phyloP scores from a whole-genome alignment of 1,139 yeast genomes.

The Yamadazyma jaroonii region DNA sequence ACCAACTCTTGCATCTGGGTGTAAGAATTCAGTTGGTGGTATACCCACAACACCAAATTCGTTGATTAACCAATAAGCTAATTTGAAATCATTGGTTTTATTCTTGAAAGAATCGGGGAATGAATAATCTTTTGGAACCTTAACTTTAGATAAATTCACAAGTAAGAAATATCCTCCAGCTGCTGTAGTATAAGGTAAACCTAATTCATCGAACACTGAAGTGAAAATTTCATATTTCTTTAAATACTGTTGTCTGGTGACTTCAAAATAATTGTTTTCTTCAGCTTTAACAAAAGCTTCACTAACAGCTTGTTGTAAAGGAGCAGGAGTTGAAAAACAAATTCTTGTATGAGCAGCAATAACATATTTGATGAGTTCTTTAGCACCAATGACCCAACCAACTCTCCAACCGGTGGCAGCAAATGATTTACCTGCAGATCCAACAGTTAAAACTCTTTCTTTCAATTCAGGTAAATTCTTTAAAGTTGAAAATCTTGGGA shows the following conservation, averaged over 20 bases:
- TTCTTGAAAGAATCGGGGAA: conserved; percentile 66
- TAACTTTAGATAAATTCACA: conserved; percentile 80
- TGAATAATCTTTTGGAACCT: conserved; percentile 67
- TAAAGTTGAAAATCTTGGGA: conserved; percentile 82
- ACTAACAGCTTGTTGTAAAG: conserved; percentile 92
- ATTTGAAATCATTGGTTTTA: conserved; percentile 80
- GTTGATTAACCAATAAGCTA: conserved; percentile 89
- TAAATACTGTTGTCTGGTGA: conserved; percentile 63
- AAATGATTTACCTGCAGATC: conserved; percentile 95
- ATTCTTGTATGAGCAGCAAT: conserved; percentile 92
- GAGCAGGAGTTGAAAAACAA: conserved; percentile 85
- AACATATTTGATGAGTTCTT: conserved; percentile 76
- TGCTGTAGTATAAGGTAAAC: conserved; percentile 82
- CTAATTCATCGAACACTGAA: conserved; percentile 77
- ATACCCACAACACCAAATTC: conserved; percentile 94
- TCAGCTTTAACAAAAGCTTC: conserved; percentile 66
- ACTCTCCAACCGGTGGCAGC: conserved; percentile 99
- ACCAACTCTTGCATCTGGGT: conserved; percentile 56
- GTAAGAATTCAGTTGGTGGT: conserved; percentile 92
- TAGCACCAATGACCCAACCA: conserved; percentile 90
- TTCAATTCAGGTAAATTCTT: conserved; percentile 67
- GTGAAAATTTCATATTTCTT: conserved; percentile 72
- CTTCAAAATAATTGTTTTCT: conserved; percentile 61
- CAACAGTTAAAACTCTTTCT: conserved; percentile 81
- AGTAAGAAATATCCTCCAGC: conserved; percentile 92